Percentiles rank a stretch among this genome's conserved stretches.
Conservation (phyloP, 371 early-diverging fungal species). For the Mortierella sp. region DNA sequence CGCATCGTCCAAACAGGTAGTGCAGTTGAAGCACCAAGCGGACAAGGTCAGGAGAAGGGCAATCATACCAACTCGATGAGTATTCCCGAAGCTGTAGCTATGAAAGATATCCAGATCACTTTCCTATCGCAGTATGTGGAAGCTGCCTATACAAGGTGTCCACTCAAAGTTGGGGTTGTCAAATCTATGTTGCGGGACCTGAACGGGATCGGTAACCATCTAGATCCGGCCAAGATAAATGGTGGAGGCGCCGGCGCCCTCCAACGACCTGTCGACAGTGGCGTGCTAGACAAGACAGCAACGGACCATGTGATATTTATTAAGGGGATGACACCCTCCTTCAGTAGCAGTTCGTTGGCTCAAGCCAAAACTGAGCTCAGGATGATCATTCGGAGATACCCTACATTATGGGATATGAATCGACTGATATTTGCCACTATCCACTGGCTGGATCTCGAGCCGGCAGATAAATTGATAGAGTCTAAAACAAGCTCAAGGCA, state of each 20-base stretch:
- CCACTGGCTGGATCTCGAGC: slow-evolving; percentile 55
- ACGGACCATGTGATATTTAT: slow-evolving; percentile 44
- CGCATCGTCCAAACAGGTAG: slow-evolving; percentile 23
- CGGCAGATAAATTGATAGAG: slow-evolving; percentile 19
- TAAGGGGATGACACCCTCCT: slow-evolving; percentile 29
- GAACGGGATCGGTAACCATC: slow-evolving; percentile 20
- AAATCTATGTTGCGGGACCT: slow-evolving; percentile 44
- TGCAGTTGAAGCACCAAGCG: slow-evolving; percentile 22
- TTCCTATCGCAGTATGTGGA: slow-evolving; percentile 34
- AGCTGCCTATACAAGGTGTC: slow-evolving; percentile 31
- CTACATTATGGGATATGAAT: slow-evolving; percentile 49
- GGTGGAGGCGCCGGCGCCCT: not conserved
- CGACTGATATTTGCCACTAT: slow-evolving; percentile 47
- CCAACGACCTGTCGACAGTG: slow-evolving; percentile 13
- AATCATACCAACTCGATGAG: slow-evolving; percentile 49
- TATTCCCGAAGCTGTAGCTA: slow-evolving; percentile 31
- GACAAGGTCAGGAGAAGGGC: slow-evolving; percentile 20
- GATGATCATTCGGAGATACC: slow-evolving; percentile 34
- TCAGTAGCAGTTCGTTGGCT: slow-evolving; percentile 11
- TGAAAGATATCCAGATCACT: slow-evolving; percentile 41
- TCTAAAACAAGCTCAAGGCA: slow-evolving; percentile 14
- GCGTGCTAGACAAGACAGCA: slow-evolving; percentile 23
- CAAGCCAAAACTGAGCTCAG: slow-evolving; percentile 37
- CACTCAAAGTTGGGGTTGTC: slow-evolving; percentile 37
- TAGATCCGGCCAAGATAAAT: slow-evolving; percentile 12